Conservation (phyloP, 2,329 filamentous ascomycete genomes). For the Exophiala sideris region DNA sequence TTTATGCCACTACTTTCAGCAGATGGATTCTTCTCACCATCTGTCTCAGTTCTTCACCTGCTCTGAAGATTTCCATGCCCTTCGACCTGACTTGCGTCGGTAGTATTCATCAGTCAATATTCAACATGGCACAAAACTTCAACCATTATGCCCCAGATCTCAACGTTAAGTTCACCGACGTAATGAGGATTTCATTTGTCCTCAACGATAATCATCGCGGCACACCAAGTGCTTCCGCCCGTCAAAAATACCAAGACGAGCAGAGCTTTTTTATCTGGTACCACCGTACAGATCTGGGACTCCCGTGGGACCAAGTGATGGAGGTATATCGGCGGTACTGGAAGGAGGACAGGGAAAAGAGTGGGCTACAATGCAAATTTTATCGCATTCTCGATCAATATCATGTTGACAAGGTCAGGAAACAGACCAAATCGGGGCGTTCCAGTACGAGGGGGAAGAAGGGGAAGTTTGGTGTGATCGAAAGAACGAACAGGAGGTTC, state of each 20-base stretch:
- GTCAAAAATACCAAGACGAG: constrained; percentile 44
- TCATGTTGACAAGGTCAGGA: constrained; percentile 43
- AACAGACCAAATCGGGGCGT: constrained; percentile 32
- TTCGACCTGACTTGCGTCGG: too few species aligned
- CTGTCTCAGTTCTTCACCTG: neutral
- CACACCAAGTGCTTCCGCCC: neutral
- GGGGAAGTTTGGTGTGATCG: constrained; percentile 40
- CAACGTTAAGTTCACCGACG: too few species aligned
- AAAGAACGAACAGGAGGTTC: constrained; percentile 39
- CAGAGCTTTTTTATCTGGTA: constrained; percentile 52
- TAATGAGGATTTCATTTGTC: constrained; percentile 5
- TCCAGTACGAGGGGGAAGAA: constrained; percentile 20
- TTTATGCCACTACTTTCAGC: constrained; percentile 6
- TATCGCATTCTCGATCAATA: constrained; percentile 48
- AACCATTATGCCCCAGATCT: too few species aligned
- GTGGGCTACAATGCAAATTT: constrained; percentile 50
- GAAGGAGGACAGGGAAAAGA: constrained; percentile 38
- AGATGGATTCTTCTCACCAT: constrained; percentile 1
- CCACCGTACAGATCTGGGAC: constrained; percentile 44
- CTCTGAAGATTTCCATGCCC: too few species aligned
- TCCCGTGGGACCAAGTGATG: constrained; percentile 46
- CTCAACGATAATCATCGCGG: neutral
- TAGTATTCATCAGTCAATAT: too few species aligned
- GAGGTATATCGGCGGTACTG: constrained; percentile 45
- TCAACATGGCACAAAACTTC: too few species aligned